Percentiles rank a stretch among this genome's conserved stretches.
Evolutionary conservation across 2,329 filamentous ascomycete genomes (phyloP).

Genomic region (Ophiocordyceps sinensis): DNA sequence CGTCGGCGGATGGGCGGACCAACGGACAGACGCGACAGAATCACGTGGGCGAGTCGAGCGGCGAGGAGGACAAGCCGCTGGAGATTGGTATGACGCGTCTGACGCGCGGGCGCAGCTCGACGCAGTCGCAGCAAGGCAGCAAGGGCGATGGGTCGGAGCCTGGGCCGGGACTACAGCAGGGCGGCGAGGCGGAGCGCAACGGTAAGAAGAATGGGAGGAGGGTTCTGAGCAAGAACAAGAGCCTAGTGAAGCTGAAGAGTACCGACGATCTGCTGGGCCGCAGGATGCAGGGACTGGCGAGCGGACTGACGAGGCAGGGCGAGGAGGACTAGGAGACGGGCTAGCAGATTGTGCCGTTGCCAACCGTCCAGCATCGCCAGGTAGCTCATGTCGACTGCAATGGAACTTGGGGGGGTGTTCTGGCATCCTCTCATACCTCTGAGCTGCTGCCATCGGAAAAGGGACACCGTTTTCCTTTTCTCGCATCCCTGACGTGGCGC

Average conservation of each 20-base stretch:
- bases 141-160: constrained; percentile 1
- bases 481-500: too few relatives aligned
- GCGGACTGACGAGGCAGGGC: constrained; percentile 34
- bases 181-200: constrained; percentile 11
- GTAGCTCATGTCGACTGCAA: too few relatives aligned
- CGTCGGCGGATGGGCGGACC: constrained; percentile 4
- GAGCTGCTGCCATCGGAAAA: too few relatives aligned
- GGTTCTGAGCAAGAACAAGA: constrained; percentile 26
- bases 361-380: too few relatives aligned
- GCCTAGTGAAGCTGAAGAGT: constrained; percentile 38
- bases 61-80: constrained; percentile 66
- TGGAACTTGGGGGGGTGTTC: too few relatives aligned
- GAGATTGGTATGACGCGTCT: constrained; percentile 59
- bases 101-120: constrained; percentile 18
- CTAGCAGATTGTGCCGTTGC: neutral
- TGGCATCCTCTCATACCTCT: too few relatives aligned
- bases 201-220: constrained; percentile 11
- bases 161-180: constrained; percentile 1
- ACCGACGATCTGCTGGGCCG: constrained; percentile 41
- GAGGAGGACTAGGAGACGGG: constrained; percentile 17
- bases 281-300: constrained; percentile 43
- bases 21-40: constrained; percentile 11
- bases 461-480: too few relatives aligned
- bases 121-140: neutral
- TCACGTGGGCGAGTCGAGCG: constrained; percentile 44